phyloP scores from a whole-genome alignment of 768 basidiomycete genomes.

The Mycena capillaripes region DNA sequence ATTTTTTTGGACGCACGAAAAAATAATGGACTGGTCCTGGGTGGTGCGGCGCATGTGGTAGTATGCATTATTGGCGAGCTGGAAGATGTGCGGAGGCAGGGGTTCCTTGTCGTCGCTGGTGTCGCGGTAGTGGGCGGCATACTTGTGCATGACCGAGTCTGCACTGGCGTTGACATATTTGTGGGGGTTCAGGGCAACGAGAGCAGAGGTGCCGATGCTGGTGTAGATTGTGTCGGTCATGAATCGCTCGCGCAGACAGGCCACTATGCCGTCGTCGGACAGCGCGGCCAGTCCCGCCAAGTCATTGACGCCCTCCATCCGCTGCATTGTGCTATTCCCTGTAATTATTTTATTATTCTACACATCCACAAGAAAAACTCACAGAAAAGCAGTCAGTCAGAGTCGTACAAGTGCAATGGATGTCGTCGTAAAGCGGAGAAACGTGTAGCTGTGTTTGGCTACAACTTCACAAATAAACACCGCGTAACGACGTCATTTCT shows the following conservation, averaged over 20 bases:
- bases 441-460: no score
- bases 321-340: no score
- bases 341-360: no score
- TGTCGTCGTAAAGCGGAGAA: background rate
- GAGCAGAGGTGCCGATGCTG: constrained; percentile 72
- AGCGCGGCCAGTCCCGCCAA: constrained; percentile 46
- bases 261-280: background rate
- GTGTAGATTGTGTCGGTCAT: constrained; percentile 90
- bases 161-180: constrained; percentile 89
- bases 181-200: constrained; percentile 94
- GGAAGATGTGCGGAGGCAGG: constrained; percentile 91
- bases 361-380: no score
- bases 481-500: no score
- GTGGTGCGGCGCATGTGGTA: constrained; percentile 93
- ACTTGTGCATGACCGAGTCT: constrained; percentile 88
- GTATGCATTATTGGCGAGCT: constrained; percentile 91
- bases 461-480: no score
- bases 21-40: constrained; percentile 91
- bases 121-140: constrained; percentile 88
- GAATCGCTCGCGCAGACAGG: constrained; percentile 82
- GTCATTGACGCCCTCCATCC: constrained; percentile 81
- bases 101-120: constrained; percentile 71
- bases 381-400: no score
- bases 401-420: no score
- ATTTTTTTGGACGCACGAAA: constrained; percentile 81